Evolutionary conservation across 2,329 filamentous ascomycete genomes (phyloP).

Genomic region (Fusarium secorum): DNA sequence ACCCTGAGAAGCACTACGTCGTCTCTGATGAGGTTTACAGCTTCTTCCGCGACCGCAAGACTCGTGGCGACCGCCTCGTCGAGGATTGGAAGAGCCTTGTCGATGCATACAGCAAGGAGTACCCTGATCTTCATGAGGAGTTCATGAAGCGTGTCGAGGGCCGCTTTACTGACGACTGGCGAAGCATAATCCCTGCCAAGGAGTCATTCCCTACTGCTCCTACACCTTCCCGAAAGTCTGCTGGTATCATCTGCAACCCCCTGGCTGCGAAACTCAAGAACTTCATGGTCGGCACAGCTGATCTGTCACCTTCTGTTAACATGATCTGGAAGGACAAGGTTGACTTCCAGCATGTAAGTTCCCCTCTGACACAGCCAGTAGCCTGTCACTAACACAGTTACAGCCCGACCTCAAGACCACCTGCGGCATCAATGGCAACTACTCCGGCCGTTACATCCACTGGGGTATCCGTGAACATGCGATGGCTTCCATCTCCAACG

Average conservation of each 20-base stretch:
- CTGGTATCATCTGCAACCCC: slow-evolving; percentile 59
- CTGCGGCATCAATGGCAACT: slow-evolving; percentile 63
- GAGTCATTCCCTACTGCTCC: slow-evolving; percentile 54
- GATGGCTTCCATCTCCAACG: slow-evolving; percentile 66
- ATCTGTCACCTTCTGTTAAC: slow-evolving; percentile 61
- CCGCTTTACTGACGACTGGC: slow-evolving; percentile 58
- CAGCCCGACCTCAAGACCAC: slow-evolving; percentile 49
- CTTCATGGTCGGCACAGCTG: slow-evolving; percentile 63
- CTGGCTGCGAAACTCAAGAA: slow-evolving; percentile 56
- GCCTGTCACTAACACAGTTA: background rate
- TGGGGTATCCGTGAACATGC: slow-evolving; percentile 69
- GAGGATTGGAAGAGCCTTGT: slow-evolving; percentile 57
- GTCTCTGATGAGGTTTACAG: slow-evolving; percentile 55
- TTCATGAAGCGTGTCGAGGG: slow-evolving; percentile 58
- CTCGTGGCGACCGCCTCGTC: slow-evolving; percentile 55
- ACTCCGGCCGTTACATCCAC: slow-evolving; percentile 64
- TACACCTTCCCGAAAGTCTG: slow-evolving; percentile 60
- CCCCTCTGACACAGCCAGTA: background rate
- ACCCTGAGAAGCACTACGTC: slow-evolving; percentile 48
- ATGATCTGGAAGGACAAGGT: slow-evolving; percentile 64
- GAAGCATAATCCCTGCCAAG: slow-evolving; percentile 55
- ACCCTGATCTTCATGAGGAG: slow-evolving; percentile 59
- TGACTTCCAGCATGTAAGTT: slow-evolving; percentile 56
- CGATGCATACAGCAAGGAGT: slow-evolving; percentile 51
- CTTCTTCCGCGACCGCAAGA: slow-evolving; percentile 58